Evolutionary conservation across 1,284 basidiomycete genomes (phyloP), one percentile per base, ranked within the genome.

Genomic region (Apiotrichum domesticum): DNA sequence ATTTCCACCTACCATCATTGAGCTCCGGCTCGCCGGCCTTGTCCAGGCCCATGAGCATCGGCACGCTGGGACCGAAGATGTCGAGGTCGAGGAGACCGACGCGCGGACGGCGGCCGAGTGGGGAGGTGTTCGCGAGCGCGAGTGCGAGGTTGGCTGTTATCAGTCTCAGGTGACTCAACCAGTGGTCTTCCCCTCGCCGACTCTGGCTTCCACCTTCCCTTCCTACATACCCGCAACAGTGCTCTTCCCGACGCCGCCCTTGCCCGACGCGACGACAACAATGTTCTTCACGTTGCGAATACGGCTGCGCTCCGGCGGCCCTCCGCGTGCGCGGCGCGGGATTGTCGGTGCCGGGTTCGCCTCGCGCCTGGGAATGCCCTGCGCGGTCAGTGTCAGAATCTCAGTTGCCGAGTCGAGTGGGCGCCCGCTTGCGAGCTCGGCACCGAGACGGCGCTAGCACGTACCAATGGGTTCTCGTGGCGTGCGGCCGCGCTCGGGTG

Each of bases 211-310:
- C 21, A 46, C 7, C 6, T 13, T 33, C 9, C 29, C 11, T 13
- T 11, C 15, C 6, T 21, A 62, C 67, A 53, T 59, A 90, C 90
- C 88, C 50, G 94, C 88, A 39, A 98, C 80, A 0, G 94, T 98
- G 64, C 90, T 94, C 78, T 98, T 98, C 6, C 95, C 95, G 1
- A 98, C 95, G 2, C 95, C 95, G 39, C 95, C 96, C 71, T 98
- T 98, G 13, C 93, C 95, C 65, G 89, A 93, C 1, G 92, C 89
- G 0, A 98, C 93, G 4, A 85, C 87, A 7, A 98, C 73, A 34
- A 96, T 85, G 51, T 77, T 72, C 59, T 80, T 78, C 35, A 82
- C 81, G 34, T 81, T 71, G 9, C 78, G 77, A 47, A 83, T 81
- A 5, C 70, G 69, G 0, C 78, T 75, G 49, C 80, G 80, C 41